These are phyloP conservation scores for Suillus occidentalis DNA, from an alignment of 768 basidiomycete genomes.

Conservation along the genomic window DNA sequence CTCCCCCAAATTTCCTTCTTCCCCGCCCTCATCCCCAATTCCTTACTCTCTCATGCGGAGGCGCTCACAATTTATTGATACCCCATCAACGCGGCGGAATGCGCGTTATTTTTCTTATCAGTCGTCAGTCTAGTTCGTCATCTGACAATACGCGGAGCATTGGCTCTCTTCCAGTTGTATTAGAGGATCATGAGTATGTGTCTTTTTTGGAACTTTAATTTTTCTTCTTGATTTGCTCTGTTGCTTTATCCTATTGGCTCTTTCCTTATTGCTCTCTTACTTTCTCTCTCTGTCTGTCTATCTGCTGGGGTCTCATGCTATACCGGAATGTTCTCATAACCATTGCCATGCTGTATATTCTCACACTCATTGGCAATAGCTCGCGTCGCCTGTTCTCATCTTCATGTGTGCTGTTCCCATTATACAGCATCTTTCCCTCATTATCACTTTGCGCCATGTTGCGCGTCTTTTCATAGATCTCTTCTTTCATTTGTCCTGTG, in stretches of 20 bases:
- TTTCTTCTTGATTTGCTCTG: background rate
- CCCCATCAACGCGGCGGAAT: background rate
- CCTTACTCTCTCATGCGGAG: constrained; percentile 3
- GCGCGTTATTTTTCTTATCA: constrained; percentile 1
- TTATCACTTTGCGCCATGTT: background rate
- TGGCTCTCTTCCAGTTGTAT: constrained; percentile 8
- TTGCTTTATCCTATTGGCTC: background rate
- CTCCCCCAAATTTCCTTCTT: background rate
- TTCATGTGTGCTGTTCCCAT: background rate
- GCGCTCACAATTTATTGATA: background rate
- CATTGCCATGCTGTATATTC: background rate
- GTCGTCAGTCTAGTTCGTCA: background rate
- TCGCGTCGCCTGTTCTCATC: background rate
- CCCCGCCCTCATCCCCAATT: background rate
- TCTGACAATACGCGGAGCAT: background rate
- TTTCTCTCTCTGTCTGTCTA: background rate
- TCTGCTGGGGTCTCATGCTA: background rate
- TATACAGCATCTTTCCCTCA: constrained; percentile 1
- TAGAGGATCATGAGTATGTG: constrained; percentile 13
- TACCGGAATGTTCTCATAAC: constrained; percentile 1
- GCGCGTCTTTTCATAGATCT: constrained; percentile 1
- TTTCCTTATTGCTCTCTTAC: background rate
- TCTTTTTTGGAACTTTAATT: constrained; percentile 11
- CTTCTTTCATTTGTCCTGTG: background rate
- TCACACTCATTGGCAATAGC: background rate